Evolutionary conservation across 2,329 filamentous ascomycete species (phyloP).

Genomic region (Aureobasidium subglaciale): DNA sequence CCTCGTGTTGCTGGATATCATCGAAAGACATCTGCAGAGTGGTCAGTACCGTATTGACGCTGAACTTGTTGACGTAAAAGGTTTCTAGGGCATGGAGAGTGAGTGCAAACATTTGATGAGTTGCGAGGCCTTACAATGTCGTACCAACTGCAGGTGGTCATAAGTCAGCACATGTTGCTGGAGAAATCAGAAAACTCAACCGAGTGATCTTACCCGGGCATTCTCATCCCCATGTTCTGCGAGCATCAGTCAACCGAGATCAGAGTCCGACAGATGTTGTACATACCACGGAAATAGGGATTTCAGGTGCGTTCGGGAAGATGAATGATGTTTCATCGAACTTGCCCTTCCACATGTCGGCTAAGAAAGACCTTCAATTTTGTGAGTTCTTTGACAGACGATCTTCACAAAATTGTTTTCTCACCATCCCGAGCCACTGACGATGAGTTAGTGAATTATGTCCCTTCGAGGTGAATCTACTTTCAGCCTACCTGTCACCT

Average conservation of each 20-base stretch:
- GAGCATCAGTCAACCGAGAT: not conserved
- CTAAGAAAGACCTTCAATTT: slow-evolving; percentile 57
- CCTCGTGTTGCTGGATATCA: slow-evolving; percentile 45
- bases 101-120: slow-evolving; percentile 18
- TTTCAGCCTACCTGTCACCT: slow-evolving; percentile 58
- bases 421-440: slow-evolving; percentile 63
- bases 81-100: not conserved
- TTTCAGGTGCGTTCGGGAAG: slow-evolving; percentile 80
- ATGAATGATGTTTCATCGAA: slow-evolving; percentile 91
- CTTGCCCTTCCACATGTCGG: slow-evolving; percentile 78
- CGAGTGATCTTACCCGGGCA: slow-evolving; percentile 8
- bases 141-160: slow-evolving; percentile 55
- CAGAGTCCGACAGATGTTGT: not conserved
- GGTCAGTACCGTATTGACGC: not conserved
- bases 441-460: not conserved
- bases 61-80: not conserved
- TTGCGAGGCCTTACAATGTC: slow-evolving; percentile 58
- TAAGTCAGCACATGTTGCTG: not conserved
- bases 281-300: slow-evolving; percentile 75
- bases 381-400: not conserved
- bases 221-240: slow-evolving; percentile 6
- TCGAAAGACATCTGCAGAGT: slow-evolving; percentile 36
- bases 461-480: not conserved
- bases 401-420: slow-evolving; percentile 3
- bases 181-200: not conserved